These are phyloP conservation scores for Lonicera japonica DNA, from an alignment of 129 eudicot genomes.

Conservation along the genomic window DNA sequence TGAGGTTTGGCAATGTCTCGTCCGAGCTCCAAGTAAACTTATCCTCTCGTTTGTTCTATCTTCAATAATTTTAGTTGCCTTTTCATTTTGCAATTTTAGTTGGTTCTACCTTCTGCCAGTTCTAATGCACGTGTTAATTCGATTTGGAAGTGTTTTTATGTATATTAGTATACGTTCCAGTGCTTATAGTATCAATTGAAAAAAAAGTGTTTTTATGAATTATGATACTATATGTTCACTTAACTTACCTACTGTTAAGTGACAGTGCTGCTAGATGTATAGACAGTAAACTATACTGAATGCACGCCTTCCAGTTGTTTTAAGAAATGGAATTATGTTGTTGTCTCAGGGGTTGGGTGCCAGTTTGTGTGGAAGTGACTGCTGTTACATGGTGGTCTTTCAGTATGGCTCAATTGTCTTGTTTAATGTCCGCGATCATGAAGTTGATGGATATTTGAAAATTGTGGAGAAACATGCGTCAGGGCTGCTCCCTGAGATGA, in stretches of 20 bases:
- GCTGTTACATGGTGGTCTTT: conserved; percentile 76
- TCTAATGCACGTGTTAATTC: too few species aligned
- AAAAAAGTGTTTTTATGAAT: too few species aligned
- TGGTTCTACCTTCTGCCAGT: too few species aligned
- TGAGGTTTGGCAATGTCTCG: conserved; percentile 60
- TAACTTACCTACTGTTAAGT: too few species aligned
- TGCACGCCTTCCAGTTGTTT: too few species aligned
- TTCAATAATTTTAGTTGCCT: not conserved
- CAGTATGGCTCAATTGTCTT: conserved; percentile 91
- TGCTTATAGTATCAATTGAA: too few species aligned
- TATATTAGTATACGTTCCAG: too few species aligned
- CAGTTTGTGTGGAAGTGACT: conserved; percentile 59
- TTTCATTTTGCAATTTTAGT: not conserved
- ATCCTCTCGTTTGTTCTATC: not conserved
- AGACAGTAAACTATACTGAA: too few species aligned
- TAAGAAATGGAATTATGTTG: too few species aligned
- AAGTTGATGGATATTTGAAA: conserved; percentile 65
- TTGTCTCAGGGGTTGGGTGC: conserved; percentile 55
- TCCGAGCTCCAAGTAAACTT: conserved; percentile 51
- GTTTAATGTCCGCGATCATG: conserved; percentile 75
- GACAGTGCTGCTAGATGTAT: too few species aligned
- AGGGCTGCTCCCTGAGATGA: conserved; percentile 71
- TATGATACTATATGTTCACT: too few species aligned
- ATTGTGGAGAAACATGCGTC: conserved; percentile 70
- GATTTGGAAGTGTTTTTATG: too few species aligned